phyloP scores from a whole-genome alignment of 2,329 filamentous ascomycete species.

The Colletotrichum karsti region DNA sequence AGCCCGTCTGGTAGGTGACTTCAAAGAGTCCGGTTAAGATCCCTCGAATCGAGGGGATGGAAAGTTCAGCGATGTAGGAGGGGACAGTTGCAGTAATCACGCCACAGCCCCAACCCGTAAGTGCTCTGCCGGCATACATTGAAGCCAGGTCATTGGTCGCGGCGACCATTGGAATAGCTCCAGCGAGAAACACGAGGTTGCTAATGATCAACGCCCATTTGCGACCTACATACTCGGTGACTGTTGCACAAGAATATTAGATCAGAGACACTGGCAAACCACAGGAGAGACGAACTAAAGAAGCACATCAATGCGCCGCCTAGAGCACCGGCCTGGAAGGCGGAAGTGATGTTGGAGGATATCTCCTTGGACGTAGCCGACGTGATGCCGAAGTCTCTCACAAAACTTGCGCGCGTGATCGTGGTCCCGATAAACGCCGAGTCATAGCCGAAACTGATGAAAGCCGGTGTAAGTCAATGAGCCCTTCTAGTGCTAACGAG shows the following conservation, averaged over 20 bases:
- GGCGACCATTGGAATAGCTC: conserved; percentile 52
- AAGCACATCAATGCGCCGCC: conserved; percentile 60
- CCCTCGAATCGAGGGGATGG: conserved; percentile 65
- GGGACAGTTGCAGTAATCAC: conserved; percentile 67
- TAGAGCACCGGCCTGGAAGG: conserved; percentile 60
- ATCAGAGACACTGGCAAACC: too few relatives aligned
- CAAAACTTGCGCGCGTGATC: conserved; percentile 57
- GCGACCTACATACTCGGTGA: conserved; percentile 58
- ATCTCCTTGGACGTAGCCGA: conserved; percentile 38
- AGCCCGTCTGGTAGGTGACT: conserved; percentile 62
- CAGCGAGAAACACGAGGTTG: conserved; percentile 52
- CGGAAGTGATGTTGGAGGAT: conserved; percentile 54
- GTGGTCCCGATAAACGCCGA: conserved; percentile 64
- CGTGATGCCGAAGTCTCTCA: conserved; percentile 46
- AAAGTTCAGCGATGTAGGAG: conserved; percentile 70
- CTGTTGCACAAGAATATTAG: conserved; percentile 26
- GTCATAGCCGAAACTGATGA: conserved; percentile 58
- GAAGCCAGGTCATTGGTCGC: conserved; percentile 49
- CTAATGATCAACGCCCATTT: conserved; percentile 58
- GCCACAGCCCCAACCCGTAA: conserved; percentile 67
- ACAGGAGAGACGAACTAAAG: conserved; percentile 35
- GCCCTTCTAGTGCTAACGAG: background rate
- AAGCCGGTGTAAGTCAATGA: background rate
- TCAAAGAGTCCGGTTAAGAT: conserved; percentile 63
- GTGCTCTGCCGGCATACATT: conserved; percentile 62